Percentiles rank a stretch among this genome's conserved stretches.
Conservation (phyloP, 345 rosid species). For the Salix arbutifolia region DNA sequence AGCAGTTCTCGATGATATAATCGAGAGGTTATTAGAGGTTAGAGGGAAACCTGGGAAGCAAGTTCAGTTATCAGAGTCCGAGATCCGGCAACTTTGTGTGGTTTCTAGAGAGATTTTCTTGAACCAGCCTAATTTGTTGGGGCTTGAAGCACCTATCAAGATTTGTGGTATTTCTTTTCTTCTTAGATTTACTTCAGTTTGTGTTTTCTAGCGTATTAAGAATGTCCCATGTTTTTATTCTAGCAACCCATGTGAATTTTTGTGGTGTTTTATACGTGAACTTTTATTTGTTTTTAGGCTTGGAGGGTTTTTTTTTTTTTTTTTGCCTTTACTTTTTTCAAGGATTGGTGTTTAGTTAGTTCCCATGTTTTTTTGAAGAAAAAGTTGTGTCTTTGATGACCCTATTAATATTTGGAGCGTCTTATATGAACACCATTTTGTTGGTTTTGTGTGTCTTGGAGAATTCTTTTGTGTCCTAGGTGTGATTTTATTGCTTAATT, state of each 20-base stretch:
- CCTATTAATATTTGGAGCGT: not conserved
- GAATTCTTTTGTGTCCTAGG: not conserved
- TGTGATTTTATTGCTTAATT: not conserved
- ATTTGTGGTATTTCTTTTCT: slow-evolving; percentile 50
- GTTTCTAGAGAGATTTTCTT: slow-evolving; percentile 55
- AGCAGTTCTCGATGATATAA: slow-evolving; percentile 57
- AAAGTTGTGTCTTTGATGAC: not conserved
- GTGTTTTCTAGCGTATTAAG: not conserved
- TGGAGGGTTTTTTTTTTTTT: not conserved
- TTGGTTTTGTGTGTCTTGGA: not conserved
- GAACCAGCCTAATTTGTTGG: slow-evolving; percentile 65
- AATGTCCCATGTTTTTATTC: not conserved
- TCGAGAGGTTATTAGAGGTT: slow-evolving; percentile 55
- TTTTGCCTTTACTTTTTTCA: not conserved
- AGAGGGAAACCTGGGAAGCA: slow-evolving; percentile 64
- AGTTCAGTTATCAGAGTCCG: slow-evolving; percentile 67
- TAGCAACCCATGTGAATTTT: not conserved
- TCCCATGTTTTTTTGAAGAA: not conserved
- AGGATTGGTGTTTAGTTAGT: not conserved
- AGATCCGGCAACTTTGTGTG: slow-evolving; percentile 62
- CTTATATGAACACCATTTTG: not conserved
- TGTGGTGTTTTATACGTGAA: not conserved
- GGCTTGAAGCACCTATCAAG: slow-evolving; percentile 79
- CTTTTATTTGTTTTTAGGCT: not conserved
- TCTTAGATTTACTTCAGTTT: not conserved